phyloP scores from a whole-genome alignment of 768 basidiomycete species.

The Boletus reticulatus region DNA sequence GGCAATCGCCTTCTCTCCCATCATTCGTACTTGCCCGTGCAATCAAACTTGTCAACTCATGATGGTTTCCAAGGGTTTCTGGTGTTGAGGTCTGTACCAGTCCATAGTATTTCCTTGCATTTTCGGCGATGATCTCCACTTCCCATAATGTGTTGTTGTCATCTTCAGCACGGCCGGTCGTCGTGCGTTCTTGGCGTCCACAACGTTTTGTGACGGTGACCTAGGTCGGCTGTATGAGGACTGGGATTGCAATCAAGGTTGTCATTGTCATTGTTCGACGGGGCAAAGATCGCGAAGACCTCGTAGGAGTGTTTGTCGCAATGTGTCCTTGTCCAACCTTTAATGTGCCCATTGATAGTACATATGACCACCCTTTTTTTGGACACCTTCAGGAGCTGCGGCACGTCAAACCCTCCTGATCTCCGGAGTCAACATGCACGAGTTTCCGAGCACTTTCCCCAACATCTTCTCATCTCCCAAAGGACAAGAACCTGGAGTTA shows the following conservation, averaged over 20 bases:
- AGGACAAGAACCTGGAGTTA: neutral
- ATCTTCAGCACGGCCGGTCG: slow-evolving; percentile 12
- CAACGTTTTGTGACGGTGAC: slow-evolving; percentile 10
- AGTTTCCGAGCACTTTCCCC: slow-evolving; percentile 10
- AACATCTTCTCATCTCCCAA: neutral
- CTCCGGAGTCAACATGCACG: slow-evolving; percentile 1
- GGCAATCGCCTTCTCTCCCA: neutral
- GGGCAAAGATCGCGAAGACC: slow-evolving; percentile 9
- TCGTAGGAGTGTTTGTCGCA: slow-evolving; percentile 12
- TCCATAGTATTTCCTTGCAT: neutral
- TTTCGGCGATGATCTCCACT: neutral
- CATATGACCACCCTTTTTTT: slow-evolving; percentile 12
- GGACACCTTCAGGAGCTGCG: slow-evolving; percentile 13
- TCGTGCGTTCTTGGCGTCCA: slow-evolving; percentile 6
- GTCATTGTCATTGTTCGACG: slow-evolving; percentile 11
- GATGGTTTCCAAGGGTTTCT: neutral
- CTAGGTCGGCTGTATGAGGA: slow-evolving; percentile 9
- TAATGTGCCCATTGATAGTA: slow-evolving; percentile 9
- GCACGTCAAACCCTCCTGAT: slow-evolving; percentile 3
- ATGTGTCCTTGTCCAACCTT: slow-evolving; percentile 11
- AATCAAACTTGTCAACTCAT: neutral
- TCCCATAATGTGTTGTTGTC: neutral
- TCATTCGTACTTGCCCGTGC: slow-evolving; percentile 7
- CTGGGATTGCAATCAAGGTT: slow-evolving; percentile 15
- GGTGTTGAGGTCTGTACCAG: neutral